Conservation (phyloP, 2,329 filamentous ascomycete species). For the Cercospora sesami region DNA sequence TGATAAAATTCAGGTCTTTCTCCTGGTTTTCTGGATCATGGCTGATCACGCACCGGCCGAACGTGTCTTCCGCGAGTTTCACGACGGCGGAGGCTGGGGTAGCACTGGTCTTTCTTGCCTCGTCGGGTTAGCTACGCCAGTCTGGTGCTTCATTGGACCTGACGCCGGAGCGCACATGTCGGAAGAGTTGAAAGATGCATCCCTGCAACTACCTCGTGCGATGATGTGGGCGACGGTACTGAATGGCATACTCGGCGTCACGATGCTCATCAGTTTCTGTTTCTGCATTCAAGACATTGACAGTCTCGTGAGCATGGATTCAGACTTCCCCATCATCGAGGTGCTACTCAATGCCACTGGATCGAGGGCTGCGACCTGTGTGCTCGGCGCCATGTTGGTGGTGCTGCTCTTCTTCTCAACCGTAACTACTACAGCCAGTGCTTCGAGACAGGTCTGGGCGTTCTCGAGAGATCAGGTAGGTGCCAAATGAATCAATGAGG, state of each 20-base stretch:
- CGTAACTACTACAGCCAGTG: slow-evolving; percentile 39
- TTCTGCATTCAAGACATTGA: slow-evolving; percentile 36
- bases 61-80: slow-evolving; percentile 41
- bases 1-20: slow-evolving; percentile 32
- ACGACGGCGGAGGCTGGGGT: slow-evolving; percentile 46
- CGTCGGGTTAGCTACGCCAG: slow-evolving; percentile 45
- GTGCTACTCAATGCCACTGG: slow-evolving; percentile 36
- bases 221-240: slow-evolving; percentile 47
- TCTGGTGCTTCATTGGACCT: slow-evolving; percentile 39
- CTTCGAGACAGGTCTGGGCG: slow-evolving; percentile 39
- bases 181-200: slow-evolving; percentile 42
- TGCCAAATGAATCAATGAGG: neutral
- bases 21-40: slow-evolving; percentile 43
- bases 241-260: slow-evolving; percentile 39
- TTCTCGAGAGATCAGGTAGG: slow-evolving; percentile 37
- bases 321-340: slow-evolving; percentile 36
- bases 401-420: slow-evolving; percentile 39
- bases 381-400: slow-evolving; percentile 37
- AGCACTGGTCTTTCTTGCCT: slow-evolving; percentile 45
- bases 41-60: slow-evolving; percentile 34
- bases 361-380: slow-evolving; percentile 35
- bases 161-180: slow-evolving; percentile 18
- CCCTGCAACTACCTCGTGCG: slow-evolving; percentile 45
- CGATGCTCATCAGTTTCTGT: slow-evolving; percentile 43
- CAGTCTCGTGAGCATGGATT: slow-evolving; percentile 30